These are phyloP conservation scores for Penicillium sp. DNA, from an alignment of 2,329 filamentous ascomycete species.

Conservation along the genomic window DNA sequence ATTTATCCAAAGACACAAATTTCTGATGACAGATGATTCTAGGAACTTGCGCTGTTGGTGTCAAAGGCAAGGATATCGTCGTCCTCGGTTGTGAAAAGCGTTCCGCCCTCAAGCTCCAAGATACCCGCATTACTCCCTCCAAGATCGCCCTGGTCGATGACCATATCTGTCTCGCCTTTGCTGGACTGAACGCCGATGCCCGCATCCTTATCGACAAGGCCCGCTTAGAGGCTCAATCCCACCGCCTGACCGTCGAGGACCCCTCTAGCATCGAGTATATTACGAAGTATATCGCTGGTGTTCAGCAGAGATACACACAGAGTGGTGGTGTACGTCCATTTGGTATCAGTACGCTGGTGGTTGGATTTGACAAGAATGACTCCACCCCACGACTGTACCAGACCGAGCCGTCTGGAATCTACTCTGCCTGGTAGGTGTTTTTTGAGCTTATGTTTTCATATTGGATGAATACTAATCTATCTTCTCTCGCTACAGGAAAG, in stretches of 20 bases:
- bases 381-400: constrained; percentile 88
- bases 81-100: constrained; percentile 98
- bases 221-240: constrained; percentile 92
- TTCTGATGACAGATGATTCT: constrained; percentile 8
- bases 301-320: constrained; percentile 98
- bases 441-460: not conserved
- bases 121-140: constrained; percentile 97
- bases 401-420: constrained; percentile 99
- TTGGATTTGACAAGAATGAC: constrained; percentile 96
- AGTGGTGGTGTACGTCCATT: constrained; percentile 98
- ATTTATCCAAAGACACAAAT: not conserved
- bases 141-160: constrained; percentile 96
- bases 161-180: constrained; percentile 95
- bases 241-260: constrained; percentile 95
- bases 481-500: constrained; percentile 67
- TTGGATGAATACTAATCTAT: constrained; percentile 16
- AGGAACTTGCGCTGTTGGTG: constrained; percentile 97
- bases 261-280: constrained; percentile 98
- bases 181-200: constrained; percentile 95
- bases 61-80: constrained; percentile 92
- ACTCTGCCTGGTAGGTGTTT: constrained; percentile 82
- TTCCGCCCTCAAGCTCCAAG: constrained; percentile 98
- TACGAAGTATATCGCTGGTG: constrained; percentile 95
- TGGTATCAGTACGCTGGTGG: constrained; percentile 94
- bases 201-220: constrained; percentile 98